phyloP scores from a whole-genome alignment of 768 basidiomycete species.

The Hemileccinum rubropunctum region DNA sequence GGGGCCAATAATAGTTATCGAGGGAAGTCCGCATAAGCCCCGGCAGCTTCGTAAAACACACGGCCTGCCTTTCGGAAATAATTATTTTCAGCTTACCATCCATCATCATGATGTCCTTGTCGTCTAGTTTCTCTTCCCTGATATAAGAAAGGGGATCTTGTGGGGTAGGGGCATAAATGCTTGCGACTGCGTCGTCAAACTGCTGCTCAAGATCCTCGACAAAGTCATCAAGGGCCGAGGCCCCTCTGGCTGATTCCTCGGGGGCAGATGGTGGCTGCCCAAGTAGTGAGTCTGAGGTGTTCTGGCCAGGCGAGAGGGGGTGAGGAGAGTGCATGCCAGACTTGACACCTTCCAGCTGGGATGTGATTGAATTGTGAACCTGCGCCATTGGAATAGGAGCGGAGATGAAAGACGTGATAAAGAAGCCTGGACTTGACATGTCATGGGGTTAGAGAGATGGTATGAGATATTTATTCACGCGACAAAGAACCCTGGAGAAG shows the following conservation, averaged over 20 bases:
- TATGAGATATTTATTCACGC: slow-evolving; percentile 16
- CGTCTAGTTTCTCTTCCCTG: slow-evolving; percentile 54
- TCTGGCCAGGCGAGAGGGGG: slow-evolving; percentile 19
- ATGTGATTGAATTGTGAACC: slow-evolving; percentile 17
- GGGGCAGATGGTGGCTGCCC: slow-evolving; percentile 23
- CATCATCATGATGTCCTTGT: slow-evolving; percentile 50
- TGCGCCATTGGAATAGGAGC: slow-evolving; percentile 25
- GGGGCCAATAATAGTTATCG: slow-evolving; percentile 18
- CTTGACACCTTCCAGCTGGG: slow-evolving; percentile 14
- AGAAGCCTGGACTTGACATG: slow-evolving; percentile 30
- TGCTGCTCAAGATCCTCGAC: slow-evolving; percentile 11
- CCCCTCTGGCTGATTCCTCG: background rate
- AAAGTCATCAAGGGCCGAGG: background rate
- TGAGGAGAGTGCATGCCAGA: slow-evolving; percentile 20
- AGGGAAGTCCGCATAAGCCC: slow-evolving; percentile 24
- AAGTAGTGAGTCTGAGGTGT: slow-evolving; percentile 16
- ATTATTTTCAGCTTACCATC: slow-evolving; percentile 44
- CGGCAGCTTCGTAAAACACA: slow-evolving; percentile 15
- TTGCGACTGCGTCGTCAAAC: slow-evolving; percentile 33
- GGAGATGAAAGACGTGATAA: slow-evolving; percentile 35
- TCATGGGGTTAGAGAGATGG: slow-evolving; percentile 25
- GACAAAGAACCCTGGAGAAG: slow-evolving; percentile 15
- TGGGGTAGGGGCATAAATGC: slow-evolving; percentile 30
- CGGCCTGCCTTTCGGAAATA: slow-evolving; percentile 7
- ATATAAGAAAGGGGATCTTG: slow-evolving; percentile 37